Conservation (phyloP, 2,329 filamentous ascomycete species). For the Aspergillus viridinutans region DNA sequence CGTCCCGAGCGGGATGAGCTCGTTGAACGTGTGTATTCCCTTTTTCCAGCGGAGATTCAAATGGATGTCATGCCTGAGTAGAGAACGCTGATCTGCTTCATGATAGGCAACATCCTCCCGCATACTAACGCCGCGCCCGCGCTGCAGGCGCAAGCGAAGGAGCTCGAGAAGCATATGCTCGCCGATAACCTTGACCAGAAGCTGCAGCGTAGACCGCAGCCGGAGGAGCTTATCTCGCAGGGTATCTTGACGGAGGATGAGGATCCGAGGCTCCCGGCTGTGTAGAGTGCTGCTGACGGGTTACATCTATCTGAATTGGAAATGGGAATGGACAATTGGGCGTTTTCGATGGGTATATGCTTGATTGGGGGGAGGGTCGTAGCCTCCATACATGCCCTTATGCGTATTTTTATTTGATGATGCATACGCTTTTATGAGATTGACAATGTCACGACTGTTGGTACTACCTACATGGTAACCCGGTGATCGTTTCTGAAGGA, state of each 20-base stretch:
- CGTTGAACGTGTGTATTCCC: constrained; percentile 64
- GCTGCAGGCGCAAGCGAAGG: constrained; percentile 73
- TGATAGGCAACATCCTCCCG: constrained; percentile 77
- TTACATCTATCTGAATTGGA: not conserved
- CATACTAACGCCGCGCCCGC: constrained; percentile 72
- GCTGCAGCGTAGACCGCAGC: constrained; percentile 70
- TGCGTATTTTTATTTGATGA: not conserved
- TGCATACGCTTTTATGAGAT: not conserved
- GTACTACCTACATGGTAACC: not conserved
- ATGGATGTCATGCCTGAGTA: too few species aligned
- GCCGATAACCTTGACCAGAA: constrained; percentile 84
- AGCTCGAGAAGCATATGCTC: constrained; percentile 84
- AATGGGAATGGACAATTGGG: not conserved
- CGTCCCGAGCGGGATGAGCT: constrained; percentile 69
- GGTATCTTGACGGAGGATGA: constrained; percentile 71
- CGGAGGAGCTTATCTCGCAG: constrained; percentile 71
- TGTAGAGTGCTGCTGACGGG: not conserved
- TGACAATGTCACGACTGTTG: not conserved
- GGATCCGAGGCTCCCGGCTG: constrained; percentile 30
- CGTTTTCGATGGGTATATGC: not conserved
- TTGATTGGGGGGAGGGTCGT: not conserved
- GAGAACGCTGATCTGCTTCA: constrained; percentile 6
- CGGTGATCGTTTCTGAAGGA: too few species aligned
- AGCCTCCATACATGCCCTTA: not conserved
- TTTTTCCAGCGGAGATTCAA: not conserved